phyloP scores from a whole-genome alignment of 2,329 filamentous ascomycete genomes.

The Thielaviopsis euricoi region DNA sequence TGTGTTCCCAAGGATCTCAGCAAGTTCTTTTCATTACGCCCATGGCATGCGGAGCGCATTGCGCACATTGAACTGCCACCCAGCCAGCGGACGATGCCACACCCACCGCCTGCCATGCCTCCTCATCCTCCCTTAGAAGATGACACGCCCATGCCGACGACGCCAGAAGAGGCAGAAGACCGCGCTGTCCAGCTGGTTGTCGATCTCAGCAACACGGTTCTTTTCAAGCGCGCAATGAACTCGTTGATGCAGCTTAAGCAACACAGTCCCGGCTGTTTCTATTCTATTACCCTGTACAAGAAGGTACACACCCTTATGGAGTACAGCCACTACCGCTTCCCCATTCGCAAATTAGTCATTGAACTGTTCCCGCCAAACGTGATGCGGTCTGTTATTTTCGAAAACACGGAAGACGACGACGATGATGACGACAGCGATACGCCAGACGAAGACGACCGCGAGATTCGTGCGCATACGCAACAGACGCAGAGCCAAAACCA shows the following conservation, averaged over 20 bases:
- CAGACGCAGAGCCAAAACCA: neutral
- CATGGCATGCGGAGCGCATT: conserved; percentile 33
- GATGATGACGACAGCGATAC: conserved; percentile 44
- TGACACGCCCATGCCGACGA: conserved; percentile 7
- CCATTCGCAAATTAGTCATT: conserved; percentile 75
- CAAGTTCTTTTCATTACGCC: conserved; percentile 57
- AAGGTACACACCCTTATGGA: conserved; percentile 76
- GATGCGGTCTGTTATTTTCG: conserved; percentile 67
- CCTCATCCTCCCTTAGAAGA: conserved; percentile 30
- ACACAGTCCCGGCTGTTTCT: conserved; percentile 60
- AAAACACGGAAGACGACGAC: conserved; percentile 28
- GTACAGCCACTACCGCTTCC: conserved; percentile 74
- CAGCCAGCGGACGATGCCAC: conserved; percentile 36
- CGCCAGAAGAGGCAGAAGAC: conserved; percentile 43
- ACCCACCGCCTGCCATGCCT: conserved; percentile 19
- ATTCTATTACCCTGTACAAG: conserved; percentile 61
- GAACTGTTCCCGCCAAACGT: conserved; percentile 90
- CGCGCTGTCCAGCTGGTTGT: conserved; percentile 72
- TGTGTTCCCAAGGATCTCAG: conserved; percentile 69
- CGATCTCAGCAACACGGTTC: conserved; percentile 82
- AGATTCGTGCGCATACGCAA: conserved; percentile 8
- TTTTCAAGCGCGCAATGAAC: conserved; percentile 71
- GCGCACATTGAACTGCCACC: conserved; percentile 30
- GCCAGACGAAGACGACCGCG: conserved; percentile 22
- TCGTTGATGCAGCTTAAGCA: conserved; percentile 69